Conservation (phyloP, 108 stramenopile genomes). For the Craspedostauros australis region DNA sequence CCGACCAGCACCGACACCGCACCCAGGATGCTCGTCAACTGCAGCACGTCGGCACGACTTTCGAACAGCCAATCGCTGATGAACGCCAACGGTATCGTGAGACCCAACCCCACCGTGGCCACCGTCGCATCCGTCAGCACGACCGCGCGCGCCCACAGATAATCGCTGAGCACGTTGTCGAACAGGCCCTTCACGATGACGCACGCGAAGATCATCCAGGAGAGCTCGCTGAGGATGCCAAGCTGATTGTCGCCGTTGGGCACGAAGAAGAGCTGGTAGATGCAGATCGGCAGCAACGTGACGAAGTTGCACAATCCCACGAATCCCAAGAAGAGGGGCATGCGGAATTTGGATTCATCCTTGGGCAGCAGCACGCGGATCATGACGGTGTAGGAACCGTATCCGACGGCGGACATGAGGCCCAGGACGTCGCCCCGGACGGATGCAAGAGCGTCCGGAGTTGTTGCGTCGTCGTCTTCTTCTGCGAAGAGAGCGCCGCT, state of each 20-base stretch:
- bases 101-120: slow-evolving; percentile 90
- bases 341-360: slow-evolving; percentile 72
- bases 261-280: slow-evolving; percentile 46
- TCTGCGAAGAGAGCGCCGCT: neutral
- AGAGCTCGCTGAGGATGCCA: slow-evolving; percentile 23
- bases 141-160: slow-evolving; percentile 94
- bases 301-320: slow-evolving; percentile 78
- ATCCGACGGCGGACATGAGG: slow-evolving; percentile 70
- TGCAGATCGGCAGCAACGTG: slow-evolving; percentile 48
- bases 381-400: slow-evolving; percentile 79
- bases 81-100: slow-evolving; percentile 96
- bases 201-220: slow-evolving; percentile 52
- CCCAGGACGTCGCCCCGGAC: slow-evolving; percentile 70
- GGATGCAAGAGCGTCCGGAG: neutral
- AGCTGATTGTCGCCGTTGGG: too few relatives aligned
- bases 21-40: slow-evolving; percentile 41
- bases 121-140: slow-evolving; percentile 94
- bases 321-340: slow-evolving; percentile 91
- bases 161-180: slow-evolving; percentile 88
- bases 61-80: slow-evolving; percentile 61
- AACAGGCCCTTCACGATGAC: slow-evolving; percentile 70
- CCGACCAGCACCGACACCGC: slow-evolving; percentile 63
- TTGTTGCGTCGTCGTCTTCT: neutral
- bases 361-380: slow-evolving; percentile 61
- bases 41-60: slow-evolving; percentile 25